A percentile compares a stretch with the other conserved stretches of the same genome.
Conservation (phyloP, 2,329 filamentous ascomycete genomes). For the Trichophyton rubrum region DNA sequence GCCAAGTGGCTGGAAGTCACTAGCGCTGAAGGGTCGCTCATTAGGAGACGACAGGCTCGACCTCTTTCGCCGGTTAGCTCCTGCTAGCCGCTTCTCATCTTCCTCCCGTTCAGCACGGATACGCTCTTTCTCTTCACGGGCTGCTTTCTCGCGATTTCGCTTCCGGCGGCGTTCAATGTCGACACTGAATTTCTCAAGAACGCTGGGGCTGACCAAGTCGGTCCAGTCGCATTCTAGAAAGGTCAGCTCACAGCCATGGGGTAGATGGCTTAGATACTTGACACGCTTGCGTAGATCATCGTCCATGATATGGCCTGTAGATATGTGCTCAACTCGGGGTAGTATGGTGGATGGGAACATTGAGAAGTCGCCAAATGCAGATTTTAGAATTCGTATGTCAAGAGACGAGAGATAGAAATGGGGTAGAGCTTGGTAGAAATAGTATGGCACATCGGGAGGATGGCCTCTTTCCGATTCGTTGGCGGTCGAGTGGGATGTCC, state of each 20-base stretch:
- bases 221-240: constrained; percentile 95
- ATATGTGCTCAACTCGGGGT: constrained; percentile 78
- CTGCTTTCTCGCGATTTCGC: constrained; percentile 68
- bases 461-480: constrained; percentile 12
- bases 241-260: constrained; percentile 78
- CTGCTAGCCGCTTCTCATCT: constrained; percentile 52
- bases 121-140: constrained; percentile 74
- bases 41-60: constrained; percentile 35
- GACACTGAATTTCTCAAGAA: constrained; percentile 60
- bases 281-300: constrained; percentile 70
- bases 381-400: constrained; percentile 84
- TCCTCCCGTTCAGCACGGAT: constrained; percentile 70
- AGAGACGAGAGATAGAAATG: constrained; percentile 84
- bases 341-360: constrained; percentile 74
- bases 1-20: constrained; percentile 53
- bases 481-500: not conserved
- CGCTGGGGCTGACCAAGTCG: constrained; percentile 64
- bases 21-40: constrained; percentile 41
- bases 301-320: constrained; percentile 75
- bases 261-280: constrained; percentile 78
- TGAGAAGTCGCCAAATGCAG: constrained; percentile 72
- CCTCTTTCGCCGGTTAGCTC: constrained; percentile 49
- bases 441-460: constrained; percentile 49
- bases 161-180: constrained; percentile 65
- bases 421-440: constrained; percentile 76